A percentile compares a stretch with the other conserved stretches of the same genome.
Conservation (phyloP, 2,329 filamentous ascomycete species). For the Trichoderma cornu-damae region DNA sequence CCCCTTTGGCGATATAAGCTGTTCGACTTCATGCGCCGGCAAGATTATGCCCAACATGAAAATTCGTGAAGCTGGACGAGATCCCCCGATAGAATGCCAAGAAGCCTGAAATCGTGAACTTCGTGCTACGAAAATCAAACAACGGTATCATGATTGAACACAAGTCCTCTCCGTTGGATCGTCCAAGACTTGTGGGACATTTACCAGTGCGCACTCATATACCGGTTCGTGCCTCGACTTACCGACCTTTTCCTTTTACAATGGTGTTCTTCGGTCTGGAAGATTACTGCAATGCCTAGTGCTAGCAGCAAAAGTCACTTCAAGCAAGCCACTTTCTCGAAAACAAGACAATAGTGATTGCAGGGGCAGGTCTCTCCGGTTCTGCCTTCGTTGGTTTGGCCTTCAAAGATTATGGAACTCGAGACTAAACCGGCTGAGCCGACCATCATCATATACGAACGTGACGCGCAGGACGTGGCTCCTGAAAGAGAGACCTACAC, state of each 20-base stretch:
- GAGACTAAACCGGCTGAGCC: conserved; percentile 28
- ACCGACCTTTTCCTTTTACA: background rate
- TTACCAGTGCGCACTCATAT: background rate
- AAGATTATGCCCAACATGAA: background rate
- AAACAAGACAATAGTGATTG: conserved; percentile 36
- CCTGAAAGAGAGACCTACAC: conserved; percentile 31
- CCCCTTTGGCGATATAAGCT: too few relatives aligned
- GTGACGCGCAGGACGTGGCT: conserved; percentile 29
- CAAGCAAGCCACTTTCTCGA: conserved; percentile 29
- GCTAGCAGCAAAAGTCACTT: conserved; percentile 11
- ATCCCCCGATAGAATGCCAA: background rate
- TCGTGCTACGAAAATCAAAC: background rate
- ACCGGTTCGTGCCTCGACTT: background rate
- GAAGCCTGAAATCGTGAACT: background rate
- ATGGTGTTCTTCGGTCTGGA: background rate
- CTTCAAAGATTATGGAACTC: conserved; percentile 34
- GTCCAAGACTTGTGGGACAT: background rate
- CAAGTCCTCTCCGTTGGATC: background rate
- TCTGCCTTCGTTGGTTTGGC: conserved; percentile 35
- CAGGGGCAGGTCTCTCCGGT: conserved; percentile 37
- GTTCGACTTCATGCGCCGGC: too few relatives aligned
- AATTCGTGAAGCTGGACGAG: background rate
- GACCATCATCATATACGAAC: conserved; percentile 34
- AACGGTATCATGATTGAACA: background rate
- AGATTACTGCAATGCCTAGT: background rate